Evolutionary conservation across 2,329 filamentous ascomycete species (phyloP).

Genomic region (Fusarium euwallaceae): DNA sequence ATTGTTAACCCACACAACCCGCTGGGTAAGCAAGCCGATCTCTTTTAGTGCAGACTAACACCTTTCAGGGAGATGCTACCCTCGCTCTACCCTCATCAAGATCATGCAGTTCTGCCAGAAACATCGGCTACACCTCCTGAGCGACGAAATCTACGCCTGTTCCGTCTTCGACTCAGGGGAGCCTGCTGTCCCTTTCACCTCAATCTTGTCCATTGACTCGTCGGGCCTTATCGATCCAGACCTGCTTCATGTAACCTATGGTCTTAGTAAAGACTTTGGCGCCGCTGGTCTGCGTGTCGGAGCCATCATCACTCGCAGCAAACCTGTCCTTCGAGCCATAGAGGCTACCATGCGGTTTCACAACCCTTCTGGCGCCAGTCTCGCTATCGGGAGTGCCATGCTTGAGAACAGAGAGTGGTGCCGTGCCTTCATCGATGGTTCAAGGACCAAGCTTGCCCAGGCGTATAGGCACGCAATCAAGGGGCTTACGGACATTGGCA

Average conservation of each 20-base stretch:
- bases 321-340: constrained; percentile 51
- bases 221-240: constrained; percentile 59
- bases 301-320: constrained; percentile 58
- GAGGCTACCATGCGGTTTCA: constrained; percentile 60
- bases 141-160: constrained; percentile 70
- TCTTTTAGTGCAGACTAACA: constrained; percentile 12
- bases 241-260: constrained; percentile 64
- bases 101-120: constrained; percentile 64
- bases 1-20: constrained; percentile 68
- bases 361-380: constrained; percentile 59
- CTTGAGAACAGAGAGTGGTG: constrained; percentile 62
- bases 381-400: constrained; percentile 59
- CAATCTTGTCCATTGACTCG: constrained; percentile 61
- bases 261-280: constrained; percentile 65
- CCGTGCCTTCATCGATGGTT: constrained; percentile 57
- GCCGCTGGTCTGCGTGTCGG: constrained; percentile 66
- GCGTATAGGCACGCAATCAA: constrained; percentile 56
- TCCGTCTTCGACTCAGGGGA: constrained; percentile 60
- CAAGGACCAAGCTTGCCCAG: constrained; percentile 55
- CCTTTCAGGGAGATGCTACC: constrained; percentile 57
- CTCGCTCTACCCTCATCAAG: constrained; percentile 55
- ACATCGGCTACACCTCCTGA: constrained; percentile 65
- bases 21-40: constrained; percentile 50
- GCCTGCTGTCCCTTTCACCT: constrained; percentile 58
- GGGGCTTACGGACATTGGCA: constrained; percentile 55